Evolutionary conservation across 2,329 filamentous ascomycete species (phyloP).

Genomic region (Neofusicoccum sp.): DNA sequence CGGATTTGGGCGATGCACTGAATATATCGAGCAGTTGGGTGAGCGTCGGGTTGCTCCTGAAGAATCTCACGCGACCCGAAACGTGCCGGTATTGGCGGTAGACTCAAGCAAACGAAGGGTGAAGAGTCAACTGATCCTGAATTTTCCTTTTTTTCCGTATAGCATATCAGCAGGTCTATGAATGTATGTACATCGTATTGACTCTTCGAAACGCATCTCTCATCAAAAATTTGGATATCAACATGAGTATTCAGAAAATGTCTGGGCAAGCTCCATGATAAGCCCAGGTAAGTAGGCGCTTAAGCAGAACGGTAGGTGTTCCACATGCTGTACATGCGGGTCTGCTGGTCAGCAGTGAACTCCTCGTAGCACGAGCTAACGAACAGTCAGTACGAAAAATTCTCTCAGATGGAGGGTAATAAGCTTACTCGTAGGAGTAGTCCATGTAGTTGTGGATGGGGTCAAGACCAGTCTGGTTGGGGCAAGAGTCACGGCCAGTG

Average conservation of each 20-base stretch:
- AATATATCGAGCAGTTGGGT: no score
- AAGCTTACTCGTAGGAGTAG: constrained; percentile 26
- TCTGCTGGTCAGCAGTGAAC: constrained; percentile 29
- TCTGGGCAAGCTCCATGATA: background rate
- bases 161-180: background rate
- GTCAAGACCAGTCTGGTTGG: constrained; percentile 27
- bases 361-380: constrained; percentile 25
- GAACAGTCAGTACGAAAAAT: constrained; percentile 17
- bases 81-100: no score
- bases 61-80: no score
- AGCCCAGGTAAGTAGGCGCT: background rate
- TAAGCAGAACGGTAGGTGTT: constrained; percentile 23
- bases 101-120: no score
- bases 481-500: constrained; percentile 29
- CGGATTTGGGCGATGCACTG: no score
- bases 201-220: background rate
- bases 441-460: constrained; percentile 37
- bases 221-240: background rate
- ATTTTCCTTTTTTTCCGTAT: no score
- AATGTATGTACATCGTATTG: background rate
- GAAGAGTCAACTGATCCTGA: no score
- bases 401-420: background rate
- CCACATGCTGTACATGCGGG: constrained; percentile 27
- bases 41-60: no score
- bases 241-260: background rate